Evolutionary conservation across 352 stramenopile genomes (phyloP).

Genomic region (Pilasporangium apinafurcum): DNA sequence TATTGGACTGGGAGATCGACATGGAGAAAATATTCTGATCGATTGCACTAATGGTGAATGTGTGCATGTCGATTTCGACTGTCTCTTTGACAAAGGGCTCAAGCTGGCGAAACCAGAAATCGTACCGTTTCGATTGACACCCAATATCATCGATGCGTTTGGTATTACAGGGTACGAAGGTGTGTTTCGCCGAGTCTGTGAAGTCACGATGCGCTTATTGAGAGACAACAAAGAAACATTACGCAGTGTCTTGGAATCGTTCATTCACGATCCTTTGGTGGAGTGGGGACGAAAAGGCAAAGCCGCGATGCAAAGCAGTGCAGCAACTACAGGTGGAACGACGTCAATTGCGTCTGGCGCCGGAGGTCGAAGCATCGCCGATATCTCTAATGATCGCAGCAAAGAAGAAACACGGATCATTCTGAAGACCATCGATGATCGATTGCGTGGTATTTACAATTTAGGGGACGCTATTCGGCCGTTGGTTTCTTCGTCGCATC

Average conservation of each 20-base stretch:
- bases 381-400: slow-evolving; percentile 62
- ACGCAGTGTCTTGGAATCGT: slow-evolving; percentile 98
- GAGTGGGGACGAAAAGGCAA: slow-evolving; percentile 86
- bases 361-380: slow-evolving; percentile 23
- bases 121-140: slow-evolving; percentile 99
- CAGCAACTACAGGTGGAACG: too few species aligned
- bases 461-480: slow-evolving; percentile 72
- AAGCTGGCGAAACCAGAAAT: slow-evolving; percentile 95
- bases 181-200: slow-evolving; percentile 89
- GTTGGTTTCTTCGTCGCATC: slow-evolving; percentile 57
- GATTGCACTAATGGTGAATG: slow-evolving; percentile 96
- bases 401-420: slow-evolving; percentile 86
- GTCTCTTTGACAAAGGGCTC: slow-evolving; percentile 99
- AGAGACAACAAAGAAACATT: slow-evolving; percentile 96
- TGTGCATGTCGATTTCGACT: slow-evolving; percentile 99
- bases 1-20: slow-evolving; percentile 90
- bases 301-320: slow-evolving; percentile 38
- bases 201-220: slow-evolving; percentile 90
- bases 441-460: slow-evolving; percentile 91
- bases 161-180: slow-evolving; percentile 96
- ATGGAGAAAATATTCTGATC: slow-evolving; percentile 99
- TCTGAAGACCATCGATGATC: slow-evolving; percentile 88
- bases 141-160: slow-evolving; percentile 99
- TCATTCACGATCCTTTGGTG: slow-evolving; percentile 97
- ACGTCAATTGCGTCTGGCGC: slow-evolving; percentile 10